Evolutionary conservation across 192 early-diverging fungal species (phyloP), one percentile per base, ranked within the genome.

Genomic region (Coemansia sp.): DNA sequence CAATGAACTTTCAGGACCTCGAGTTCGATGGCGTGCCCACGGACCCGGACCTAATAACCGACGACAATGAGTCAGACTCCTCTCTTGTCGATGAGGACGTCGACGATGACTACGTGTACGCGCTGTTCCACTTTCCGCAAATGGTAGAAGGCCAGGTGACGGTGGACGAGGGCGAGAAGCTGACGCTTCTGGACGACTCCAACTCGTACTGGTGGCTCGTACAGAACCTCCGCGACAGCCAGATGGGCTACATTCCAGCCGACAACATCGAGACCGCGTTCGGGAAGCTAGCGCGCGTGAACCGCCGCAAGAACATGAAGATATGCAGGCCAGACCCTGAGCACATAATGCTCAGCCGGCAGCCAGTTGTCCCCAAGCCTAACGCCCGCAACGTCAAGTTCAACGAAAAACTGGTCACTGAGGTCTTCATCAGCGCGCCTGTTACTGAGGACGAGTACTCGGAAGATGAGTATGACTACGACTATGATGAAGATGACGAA

Each of bases 241-340:
- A 85, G 70, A 87, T 92, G 69, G 90, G 90, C n/a, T 92, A 90
- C 66, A 89, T 92, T 38, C 90, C 90, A 4, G 90, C 90, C 9
- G 90, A 92, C 65, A 92, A 76, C 66, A 70, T 78, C 33, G 81
- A 85, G 73, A 89, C 88, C 1, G 85, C 87, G 5, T 82, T 69
- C 48, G 87, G 89, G 55, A 83, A 86, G 58, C 79, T 87, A 34
- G 90, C 90, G 4, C 84, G 90, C 35, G 78, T 91, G 59, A 89
- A 91, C 73, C 84, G 85, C 60, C 71, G 74, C 49, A 74, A 76
- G 50, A 91, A 91, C 76, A 80, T 91, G 35, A 81, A 84, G 72
- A 62, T 72, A 29, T 72, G 67, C 57, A 68, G 60, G 66, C 74
- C 73, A 5, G 71, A 71, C 60, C 70, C 70, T 48, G 75, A 79